Evolutionary conservation across 1,284 basidiomycete genomes (phyloP).

Genomic region (Stygiomarasmius scandens): DNA sequence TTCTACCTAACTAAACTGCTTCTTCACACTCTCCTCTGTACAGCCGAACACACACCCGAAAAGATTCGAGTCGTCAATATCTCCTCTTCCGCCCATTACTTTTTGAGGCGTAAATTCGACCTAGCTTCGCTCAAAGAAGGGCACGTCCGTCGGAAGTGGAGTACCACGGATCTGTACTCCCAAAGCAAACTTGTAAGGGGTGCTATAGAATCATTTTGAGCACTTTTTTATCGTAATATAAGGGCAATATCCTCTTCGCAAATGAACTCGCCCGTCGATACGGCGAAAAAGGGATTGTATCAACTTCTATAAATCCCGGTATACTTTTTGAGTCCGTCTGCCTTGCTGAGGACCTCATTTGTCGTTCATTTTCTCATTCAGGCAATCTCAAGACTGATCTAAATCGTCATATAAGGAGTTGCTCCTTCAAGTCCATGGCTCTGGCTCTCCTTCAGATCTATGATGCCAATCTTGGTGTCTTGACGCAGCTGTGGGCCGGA

Average conservation of each 20-base stretch:
- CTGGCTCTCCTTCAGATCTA: not conserved
- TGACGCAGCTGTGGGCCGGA: conserved; percentile 42
- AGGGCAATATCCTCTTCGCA: conserved; percentile 29
- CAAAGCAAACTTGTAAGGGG: conserved; percentile 43
- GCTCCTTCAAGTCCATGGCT: not conserved
- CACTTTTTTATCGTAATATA: not conserved
- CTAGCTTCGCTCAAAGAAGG: conserved; percentile 36
- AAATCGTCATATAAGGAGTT: not conserved
- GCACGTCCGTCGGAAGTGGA: conserved; percentile 25
- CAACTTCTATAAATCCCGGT: conserved; percentile 25
- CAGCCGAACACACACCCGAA: conserved; percentile 29
- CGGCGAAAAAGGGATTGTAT: conserved; percentile 25
- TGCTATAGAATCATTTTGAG: too few species aligned
- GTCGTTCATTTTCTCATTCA: too few species aligned
- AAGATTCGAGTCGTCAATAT: conserved; percentile 47
- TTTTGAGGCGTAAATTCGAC: conserved; percentile 23
- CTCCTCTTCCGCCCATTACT: conserved; percentile 37
- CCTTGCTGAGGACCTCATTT: not conserved
- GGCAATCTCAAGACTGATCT: not conserved
- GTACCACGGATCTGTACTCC: conserved; percentile 30
- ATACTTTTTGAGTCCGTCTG: not conserved
- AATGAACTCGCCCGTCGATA: conserved; percentile 28
- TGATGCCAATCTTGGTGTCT: conserved; percentile 31
- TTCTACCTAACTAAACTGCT: conserved; percentile 54
- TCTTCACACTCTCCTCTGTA: conserved; percentile 43